phyloP scores from a whole-genome alignment of 2,329 filamentous ascomycete species.

The Aspergillus novofumigatus region DNA sequence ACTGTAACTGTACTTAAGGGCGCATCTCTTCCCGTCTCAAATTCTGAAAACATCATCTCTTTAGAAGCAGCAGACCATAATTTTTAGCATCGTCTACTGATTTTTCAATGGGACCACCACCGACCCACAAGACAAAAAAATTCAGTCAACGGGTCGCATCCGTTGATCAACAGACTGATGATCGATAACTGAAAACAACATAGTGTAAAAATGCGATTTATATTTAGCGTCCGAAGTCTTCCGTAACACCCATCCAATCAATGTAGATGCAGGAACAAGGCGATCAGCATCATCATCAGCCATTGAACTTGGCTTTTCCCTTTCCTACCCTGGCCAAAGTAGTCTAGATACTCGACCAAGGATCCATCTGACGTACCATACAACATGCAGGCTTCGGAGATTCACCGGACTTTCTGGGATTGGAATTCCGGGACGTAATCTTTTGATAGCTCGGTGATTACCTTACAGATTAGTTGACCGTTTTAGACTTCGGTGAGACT shows the following conservation, averaged over 20 bases:
- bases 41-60: background rate
- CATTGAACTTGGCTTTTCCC: background rate
- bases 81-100: background rate
- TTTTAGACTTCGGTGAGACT: background rate
- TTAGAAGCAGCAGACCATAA: background rate
- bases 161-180: background rate
- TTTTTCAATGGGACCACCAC: background rate
- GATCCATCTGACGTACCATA: background rate
- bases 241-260: background rate
- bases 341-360: background rate
- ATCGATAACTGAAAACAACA: background rate
- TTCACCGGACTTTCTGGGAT: background rate
- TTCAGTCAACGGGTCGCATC: background rate
- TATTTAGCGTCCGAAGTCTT: background rate
- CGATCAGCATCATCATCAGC: background rate
- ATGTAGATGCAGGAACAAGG: background rate
- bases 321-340: background rate
- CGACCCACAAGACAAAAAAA: background rate
- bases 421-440: background rate
- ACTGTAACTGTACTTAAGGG: background rate
- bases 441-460: background rate
- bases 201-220: background rate
- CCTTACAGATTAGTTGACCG: background rate
- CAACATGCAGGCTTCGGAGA: background rate
- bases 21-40: background rate